These are phyloP conservation scores for Malus hybrid DNA, from an alignment of 331 rosid genomes.

Conservation along the genomic window DNA sequence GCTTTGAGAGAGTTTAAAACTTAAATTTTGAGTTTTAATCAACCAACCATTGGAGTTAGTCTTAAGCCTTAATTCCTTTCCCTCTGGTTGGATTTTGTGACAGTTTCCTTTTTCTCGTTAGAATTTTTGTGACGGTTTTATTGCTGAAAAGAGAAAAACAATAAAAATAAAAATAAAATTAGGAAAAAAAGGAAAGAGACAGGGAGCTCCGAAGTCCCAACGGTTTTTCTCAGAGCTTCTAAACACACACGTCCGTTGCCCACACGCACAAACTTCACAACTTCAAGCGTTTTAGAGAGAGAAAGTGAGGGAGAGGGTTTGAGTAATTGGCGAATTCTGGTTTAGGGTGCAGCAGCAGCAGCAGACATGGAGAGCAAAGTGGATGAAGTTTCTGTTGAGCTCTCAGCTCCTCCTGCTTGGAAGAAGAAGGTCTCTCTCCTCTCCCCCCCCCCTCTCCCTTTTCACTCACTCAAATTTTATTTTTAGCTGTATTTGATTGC, in stretches of 20 bases:
- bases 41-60: too few relatives aligned
- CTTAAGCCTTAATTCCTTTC: neutral
- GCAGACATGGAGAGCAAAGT: slow-evolving; percentile 34
- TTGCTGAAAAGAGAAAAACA: neutral
- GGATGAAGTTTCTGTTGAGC: slow-evolving; percentile 61
- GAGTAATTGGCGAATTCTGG: neutral
- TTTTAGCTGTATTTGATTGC: neutral
- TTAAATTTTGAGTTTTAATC: too few relatives aligned
- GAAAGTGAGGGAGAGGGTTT: neutral
- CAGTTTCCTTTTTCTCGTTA: neutral
- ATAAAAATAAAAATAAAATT: neutral
- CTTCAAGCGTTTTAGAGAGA: neutral
- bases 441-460: neutral
- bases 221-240: neutral
- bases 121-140: neutral
- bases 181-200: neutral
- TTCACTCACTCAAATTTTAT: neutral
- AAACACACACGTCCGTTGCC: neutral
- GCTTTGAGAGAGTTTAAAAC: too few relatives aligned
- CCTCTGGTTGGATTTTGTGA: neutral
- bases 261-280: neutral
- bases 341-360: neutral
- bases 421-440: slow-evolving; percentile 64
- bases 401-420: slow-evolving; percentile 86
- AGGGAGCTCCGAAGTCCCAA: neutral